Evolutionary conservation across 2,329 filamentous ascomycete species (phyloP).

Genomic region (Botrytis squamosa): DNA sequence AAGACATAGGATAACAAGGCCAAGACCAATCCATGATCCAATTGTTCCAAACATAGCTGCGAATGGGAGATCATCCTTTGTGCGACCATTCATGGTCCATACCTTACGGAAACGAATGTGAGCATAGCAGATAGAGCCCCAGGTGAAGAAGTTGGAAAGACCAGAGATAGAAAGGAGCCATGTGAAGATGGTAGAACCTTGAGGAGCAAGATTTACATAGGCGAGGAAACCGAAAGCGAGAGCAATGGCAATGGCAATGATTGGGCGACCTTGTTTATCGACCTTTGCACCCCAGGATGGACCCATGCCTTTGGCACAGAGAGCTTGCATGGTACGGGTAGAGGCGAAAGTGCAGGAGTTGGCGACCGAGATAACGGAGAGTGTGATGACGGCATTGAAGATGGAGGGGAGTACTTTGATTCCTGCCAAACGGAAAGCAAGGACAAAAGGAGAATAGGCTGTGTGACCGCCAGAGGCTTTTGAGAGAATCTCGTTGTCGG

Average conservation of each 20-base stretch:
- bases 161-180: conserved; percentile 73
- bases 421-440: conserved; percentile 81
- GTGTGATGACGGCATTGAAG: conserved; percentile 91
- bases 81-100: conserved; percentile 59
- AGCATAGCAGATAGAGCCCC: conserved; percentile 65
- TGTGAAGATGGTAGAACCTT: conserved; percentile 62
- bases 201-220: conserved; percentile 58
- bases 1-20: conserved; percentile 65
- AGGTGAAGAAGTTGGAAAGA: conserved; percentile 72
- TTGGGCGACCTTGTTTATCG: conserved; percentile 75
- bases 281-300: conserved; percentile 76
- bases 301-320: conserved; percentile 83
- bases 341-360: conserved; percentile 92
- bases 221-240: conserved; percentile 58
- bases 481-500: conserved; percentile 61
- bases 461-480: conserved; percentile 63
- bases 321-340: conserved; percentile 82
- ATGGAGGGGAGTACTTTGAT: conserved; percentile 80
- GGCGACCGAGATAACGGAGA: conserved; percentile 85
- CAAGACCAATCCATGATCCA: conserved; percentile 68
- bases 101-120: conserved; percentile 65
- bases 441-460: conserved; percentile 81
- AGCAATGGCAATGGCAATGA: conserved; percentile 51
- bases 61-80: conserved; percentile 50
- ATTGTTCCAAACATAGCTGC: conserved; percentile 53